Conservation (phyloP, 805 yeast genomes). For the Metschnikowia picachoensis region DNA sequence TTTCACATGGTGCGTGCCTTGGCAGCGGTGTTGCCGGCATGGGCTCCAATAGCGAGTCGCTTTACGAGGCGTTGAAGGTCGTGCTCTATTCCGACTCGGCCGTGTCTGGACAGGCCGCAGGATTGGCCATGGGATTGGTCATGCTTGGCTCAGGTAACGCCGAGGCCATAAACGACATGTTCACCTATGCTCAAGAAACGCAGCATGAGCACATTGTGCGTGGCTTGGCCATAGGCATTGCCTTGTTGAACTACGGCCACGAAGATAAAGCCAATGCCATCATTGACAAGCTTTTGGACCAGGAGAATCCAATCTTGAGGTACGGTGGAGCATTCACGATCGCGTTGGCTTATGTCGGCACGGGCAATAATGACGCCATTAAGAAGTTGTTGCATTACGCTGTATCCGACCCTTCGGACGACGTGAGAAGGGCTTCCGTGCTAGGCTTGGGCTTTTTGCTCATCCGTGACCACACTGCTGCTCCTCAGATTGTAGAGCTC, state of each 20-base stretch:
- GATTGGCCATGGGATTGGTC: constrained; percentile 90
- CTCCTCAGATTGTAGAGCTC: constrained; percentile 91
- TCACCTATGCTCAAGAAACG: constrained; percentile 88
- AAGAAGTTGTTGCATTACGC: constrained; percentile 85
- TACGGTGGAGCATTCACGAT: constrained; percentile 95
- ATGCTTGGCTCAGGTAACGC: constrained; percentile 88
- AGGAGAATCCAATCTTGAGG: constrained; percentile 80
- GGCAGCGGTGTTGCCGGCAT: constrained; percentile 97
- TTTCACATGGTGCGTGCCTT: constrained; percentile 91
- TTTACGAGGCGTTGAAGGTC: constrained; percentile 78
- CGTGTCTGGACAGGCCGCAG: constrained; percentile 94
- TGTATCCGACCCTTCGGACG: constrained; percentile 94
- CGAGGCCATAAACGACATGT: constrained; percentile 70
- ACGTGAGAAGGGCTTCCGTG: constrained; percentile 95
- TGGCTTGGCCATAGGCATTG: constrained; percentile 87
- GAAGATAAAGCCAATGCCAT: constrained; percentile 74
- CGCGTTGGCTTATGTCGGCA: constrained; percentile 95
- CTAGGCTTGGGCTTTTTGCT: constrained; percentile 87
- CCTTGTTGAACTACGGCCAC: constrained; percentile 79
- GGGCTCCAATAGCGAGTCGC: constrained; percentile 73
- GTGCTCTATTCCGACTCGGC: constrained; percentile 89
- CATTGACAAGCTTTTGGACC: constrained; percentile 62
- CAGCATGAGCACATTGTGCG: constrained; percentile 94
- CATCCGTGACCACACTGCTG: constrained; percentile 85
- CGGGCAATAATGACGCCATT: constrained; percentile 86